Evolutionary conservation across 192 early-diverging fungal genomes (phyloP).

Genomic region (Thoreauomyces humboldtii): DNA sequence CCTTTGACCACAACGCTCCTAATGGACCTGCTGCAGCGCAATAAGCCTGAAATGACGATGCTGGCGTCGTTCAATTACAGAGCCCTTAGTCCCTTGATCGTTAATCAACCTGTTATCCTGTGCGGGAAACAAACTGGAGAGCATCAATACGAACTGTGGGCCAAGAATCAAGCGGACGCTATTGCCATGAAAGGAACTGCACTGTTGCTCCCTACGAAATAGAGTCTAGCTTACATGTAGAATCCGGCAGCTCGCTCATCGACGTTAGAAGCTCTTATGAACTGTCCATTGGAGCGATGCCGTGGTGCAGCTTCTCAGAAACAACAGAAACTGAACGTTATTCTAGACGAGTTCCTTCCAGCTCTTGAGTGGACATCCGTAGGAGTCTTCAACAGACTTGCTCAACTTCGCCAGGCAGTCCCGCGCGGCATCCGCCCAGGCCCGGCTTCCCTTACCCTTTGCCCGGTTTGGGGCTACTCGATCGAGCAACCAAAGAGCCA

Average conservation of each 20-base stretch:
- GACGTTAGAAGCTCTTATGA: too few species aligned
- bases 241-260: too few species aligned
- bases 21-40: constrained; percentile 54
- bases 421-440: too few species aligned
- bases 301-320: too few species aligned
- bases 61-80: constrained; percentile 69
- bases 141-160: constrained; percentile 64
- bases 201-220: neutral
- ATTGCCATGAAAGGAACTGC: constrained; percentile 72
- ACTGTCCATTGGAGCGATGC: too few species aligned
- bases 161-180: constrained; percentile 59
- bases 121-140: constrained; percentile 38
- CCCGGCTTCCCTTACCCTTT: constrained; percentile 9
- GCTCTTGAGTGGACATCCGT: too few species aligned
- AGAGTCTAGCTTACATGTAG: neutral
- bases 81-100: constrained; percentile 66
- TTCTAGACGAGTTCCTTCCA: too few species aligned
- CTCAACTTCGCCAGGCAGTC: too few species aligned
- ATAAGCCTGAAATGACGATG: constrained; percentile 38
- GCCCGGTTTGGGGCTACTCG: neutral
- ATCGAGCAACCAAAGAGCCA: neutral
- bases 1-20: constrained; percentile 78
- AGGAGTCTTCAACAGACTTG: too few species aligned
- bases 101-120: constrained; percentile 54
- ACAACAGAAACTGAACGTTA: too few species aligned